These are phyloP conservation scores for Parastagonospora nodorum DNA, from an alignment of 2,329 filamentous ascomycete species.

Conservation along the genomic window DNA sequence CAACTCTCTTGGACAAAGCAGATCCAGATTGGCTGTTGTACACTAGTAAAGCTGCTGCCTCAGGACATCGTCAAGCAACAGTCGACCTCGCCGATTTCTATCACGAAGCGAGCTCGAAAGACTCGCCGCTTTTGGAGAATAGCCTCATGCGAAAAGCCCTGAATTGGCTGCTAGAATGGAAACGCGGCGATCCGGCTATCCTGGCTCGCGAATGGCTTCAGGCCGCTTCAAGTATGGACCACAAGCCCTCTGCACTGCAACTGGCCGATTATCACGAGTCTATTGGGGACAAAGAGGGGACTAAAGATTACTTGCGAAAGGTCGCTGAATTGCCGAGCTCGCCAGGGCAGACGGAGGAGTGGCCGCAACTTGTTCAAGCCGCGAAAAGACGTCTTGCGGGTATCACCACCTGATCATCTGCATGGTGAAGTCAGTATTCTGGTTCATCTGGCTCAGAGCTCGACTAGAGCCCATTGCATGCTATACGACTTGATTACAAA, in stretches of 20 bases:
- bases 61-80: slow-evolving; percentile 46
- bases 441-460: no score
- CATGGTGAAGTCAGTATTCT: no score
- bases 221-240: slow-evolving; percentile 29
- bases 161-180: slow-evolving; percentile 31
- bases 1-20: slow-evolving; percentile 28
- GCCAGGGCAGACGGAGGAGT: slow-evolving; percentile 27
- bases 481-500: no score
- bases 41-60: slow-evolving; percentile 52
- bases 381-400: slow-evolving; percentile 27
- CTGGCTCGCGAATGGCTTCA: slow-evolving; percentile 40
- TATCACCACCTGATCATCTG: not conserved
- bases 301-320: slow-evolving; percentile 14
- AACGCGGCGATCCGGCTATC: slow-evolving; percentile 10
- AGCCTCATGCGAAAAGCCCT: slow-evolving; percentile 20
- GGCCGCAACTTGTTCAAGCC: slow-evolving; percentile 28
- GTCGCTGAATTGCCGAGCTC: slow-evolving; percentile 20
- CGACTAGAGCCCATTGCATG: no score
- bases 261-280: slow-evolving; percentile 28
- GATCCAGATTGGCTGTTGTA: slow-evolving; percentile 50
- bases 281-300: slow-evolving; percentile 18
- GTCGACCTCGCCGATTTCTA: slow-evolving; percentile 49
- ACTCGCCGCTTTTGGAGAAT: slow-evolving; percentile 10
- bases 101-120: slow-evolving; percentile 34
- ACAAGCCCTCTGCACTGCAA: slow-evolving; percentile 35